Conservation (phyloP, 108 stramenopile species). For the Nitzschia sp. region DNA sequence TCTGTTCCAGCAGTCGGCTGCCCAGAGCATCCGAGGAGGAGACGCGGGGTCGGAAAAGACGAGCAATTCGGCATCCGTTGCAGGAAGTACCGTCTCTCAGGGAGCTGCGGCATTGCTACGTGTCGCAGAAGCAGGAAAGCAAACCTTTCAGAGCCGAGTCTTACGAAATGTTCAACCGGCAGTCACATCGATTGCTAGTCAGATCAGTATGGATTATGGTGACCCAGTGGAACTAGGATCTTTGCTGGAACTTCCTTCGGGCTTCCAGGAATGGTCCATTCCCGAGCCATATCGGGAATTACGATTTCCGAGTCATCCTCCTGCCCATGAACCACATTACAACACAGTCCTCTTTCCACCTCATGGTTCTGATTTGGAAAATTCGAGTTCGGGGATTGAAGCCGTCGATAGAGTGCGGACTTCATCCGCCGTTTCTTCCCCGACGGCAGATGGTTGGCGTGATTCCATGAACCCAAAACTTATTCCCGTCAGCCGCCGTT, state of each 20-base stretch:
- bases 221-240: constrained; percentile 23
- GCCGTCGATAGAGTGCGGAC: constrained; percentile 26
- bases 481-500: background rate
- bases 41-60: constrained; percentile 6
- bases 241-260: constrained; percentile 45
- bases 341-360: constrained; percentile 20
- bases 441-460: background rate
- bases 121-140: constrained; percentile 43
- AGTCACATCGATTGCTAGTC: background rate
- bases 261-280: constrained; percentile 74
- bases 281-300: constrained; percentile 57
- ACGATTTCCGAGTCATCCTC: constrained; percentile 43
- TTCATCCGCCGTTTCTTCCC: background rate
- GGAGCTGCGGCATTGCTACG: constrained; percentile 31
- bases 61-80: constrained; percentile 1
- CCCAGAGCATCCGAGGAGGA: too few species aligned
- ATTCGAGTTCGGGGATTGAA: constrained; percentile 24
- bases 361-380: background rate
- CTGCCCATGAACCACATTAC: background rate
- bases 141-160: constrained; percentile 30
- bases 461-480: constrained; percentile 6
- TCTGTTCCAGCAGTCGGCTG: background rate
- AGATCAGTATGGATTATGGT: constrained; percentile 6
- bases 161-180: background rate
- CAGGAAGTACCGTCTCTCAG: constrained; percentile 10